Evolutionary conservation across 1,284 basidiomycete genomes (phyloP).

Genomic region (Microstroma glucosiphilum): DNA sequence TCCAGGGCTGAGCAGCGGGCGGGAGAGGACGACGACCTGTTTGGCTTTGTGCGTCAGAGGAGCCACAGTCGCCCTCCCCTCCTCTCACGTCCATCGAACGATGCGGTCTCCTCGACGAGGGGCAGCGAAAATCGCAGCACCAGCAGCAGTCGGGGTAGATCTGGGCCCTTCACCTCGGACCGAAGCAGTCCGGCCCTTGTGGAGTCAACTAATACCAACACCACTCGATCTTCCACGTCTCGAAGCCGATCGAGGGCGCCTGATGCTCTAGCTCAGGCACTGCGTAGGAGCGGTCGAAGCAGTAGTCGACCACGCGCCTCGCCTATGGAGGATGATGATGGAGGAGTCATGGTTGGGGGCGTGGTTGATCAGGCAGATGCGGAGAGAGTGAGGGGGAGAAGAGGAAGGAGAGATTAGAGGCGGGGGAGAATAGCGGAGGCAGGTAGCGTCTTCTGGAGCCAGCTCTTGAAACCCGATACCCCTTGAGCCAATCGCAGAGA

Average conservation of each 20-base stretch:
- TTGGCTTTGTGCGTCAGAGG: background rate
- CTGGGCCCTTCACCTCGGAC: constrained; percentile 15
- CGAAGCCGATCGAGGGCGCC: constrained; percentile 28
- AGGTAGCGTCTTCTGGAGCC: no score
- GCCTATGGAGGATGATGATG: no score
- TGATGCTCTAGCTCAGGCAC: constrained; percentile 27
- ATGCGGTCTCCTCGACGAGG: no score
- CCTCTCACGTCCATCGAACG: background rate
- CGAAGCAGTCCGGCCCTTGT: constrained; percentile 10
- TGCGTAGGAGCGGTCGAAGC: constrained; percentile 12
- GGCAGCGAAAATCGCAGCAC: no score
- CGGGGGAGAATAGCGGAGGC: no score
- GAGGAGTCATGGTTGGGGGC: no score
- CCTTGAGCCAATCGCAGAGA: no score
- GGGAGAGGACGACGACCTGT: constrained; percentile 12
- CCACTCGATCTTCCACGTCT: constrained; percentile 21
- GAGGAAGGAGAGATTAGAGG: no score
- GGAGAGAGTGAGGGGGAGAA: no score
- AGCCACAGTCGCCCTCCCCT: background rate
- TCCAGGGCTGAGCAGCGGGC: constrained; percentile 20
- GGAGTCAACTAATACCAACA: constrained; percentile 18
- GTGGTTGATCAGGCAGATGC: no score
- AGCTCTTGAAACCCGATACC: no score
- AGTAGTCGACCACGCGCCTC: no score
- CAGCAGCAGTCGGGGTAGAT: background rate